Conservation (phyloP, 2,329 filamentous ascomycete species). For the Gremmenia infestans region DNA sequence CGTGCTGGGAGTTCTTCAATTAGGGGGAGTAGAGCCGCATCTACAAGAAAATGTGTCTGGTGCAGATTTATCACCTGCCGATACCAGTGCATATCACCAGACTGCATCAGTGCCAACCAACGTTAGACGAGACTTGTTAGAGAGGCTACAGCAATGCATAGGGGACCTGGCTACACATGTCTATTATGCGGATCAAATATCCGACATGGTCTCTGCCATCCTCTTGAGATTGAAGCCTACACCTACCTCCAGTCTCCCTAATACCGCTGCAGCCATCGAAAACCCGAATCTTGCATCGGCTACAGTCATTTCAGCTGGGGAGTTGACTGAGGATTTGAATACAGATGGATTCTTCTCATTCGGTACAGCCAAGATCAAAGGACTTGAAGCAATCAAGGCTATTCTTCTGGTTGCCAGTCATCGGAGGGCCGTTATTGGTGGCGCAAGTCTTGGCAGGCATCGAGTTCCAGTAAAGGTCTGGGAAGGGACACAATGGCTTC, state of each 20-base stretch:
- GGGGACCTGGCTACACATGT: conserved; percentile 90
- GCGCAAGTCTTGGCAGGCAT: conserved; percentile 64
- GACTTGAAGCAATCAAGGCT: conserved; percentile 73
- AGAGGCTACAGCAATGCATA: conserved; percentile 73
- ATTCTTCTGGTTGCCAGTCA: conserved; percentile 79
- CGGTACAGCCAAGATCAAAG: conserved; percentile 56
- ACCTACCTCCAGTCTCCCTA: conserved; percentile 38
- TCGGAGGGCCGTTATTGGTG: conserved; percentile 52
- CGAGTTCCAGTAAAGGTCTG: conserved; percentile 77
- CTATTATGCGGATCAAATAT: conserved; percentile 94
- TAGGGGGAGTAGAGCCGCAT: conserved; percentile 38
- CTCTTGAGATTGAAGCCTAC: conserved; percentile 71
- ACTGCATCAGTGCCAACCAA: conserved; percentile 44
- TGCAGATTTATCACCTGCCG: conserved; percentile 8
- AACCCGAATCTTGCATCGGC: conserved; percentile 39
- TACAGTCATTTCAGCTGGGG: conserved; percentile 43
- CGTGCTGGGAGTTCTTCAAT: conserved; percentile 70
- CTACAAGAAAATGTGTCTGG: conserved; percentile 28
- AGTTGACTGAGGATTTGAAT: conserved; percentile 46
- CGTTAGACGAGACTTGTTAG: conserved; percentile 57
- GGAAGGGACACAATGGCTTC: conserved; percentile 94
- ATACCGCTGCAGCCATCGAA: conserved; percentile 40
- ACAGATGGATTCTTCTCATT: conserved; percentile 59
- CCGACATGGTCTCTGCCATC: conserved; percentile 85
- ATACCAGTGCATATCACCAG: conserved; percentile 27